These are phyloP conservation scores for Chaetomium strumarium DNA, from an alignment of 2,329 filamentous ascomycete genomes.

Conservation along the genomic window DNA sequence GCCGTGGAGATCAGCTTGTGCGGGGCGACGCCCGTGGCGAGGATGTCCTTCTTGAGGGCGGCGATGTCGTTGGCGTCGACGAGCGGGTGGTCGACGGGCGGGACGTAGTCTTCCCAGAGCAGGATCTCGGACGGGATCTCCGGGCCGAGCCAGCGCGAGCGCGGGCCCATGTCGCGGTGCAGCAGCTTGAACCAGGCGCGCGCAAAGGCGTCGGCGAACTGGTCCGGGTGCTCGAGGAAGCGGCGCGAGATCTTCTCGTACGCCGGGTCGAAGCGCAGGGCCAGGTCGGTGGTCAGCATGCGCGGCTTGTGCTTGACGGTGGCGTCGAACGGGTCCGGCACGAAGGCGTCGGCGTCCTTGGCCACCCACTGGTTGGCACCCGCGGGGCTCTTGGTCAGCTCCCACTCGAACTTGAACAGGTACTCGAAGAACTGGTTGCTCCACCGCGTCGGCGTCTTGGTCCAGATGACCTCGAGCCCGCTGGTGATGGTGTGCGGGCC, in stretches of 20 bases:
- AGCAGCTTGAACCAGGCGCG: constrained; percentile 80
- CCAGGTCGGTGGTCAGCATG: constrained; percentile 72
- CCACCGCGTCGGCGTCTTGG: constrained; percentile 69
- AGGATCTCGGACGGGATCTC: constrained; percentile 65
- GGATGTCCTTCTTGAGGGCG: constrained; percentile 62
- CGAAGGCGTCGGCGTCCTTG: constrained; percentile 59
- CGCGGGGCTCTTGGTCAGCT: constrained; percentile 66
- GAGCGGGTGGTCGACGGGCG: constrained; percentile 49
- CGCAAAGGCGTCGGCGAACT: constrained; percentile 63
- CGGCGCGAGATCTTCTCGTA: constrained; percentile 72
- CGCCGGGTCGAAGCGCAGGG: constrained; percentile 62
- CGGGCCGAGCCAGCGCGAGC: constrained; percentile 64
- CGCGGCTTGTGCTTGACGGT: constrained; percentile 67
- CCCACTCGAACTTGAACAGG: constrained; percentile 74
- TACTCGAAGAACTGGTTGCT: constrained; percentile 69
- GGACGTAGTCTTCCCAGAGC: constrained; percentile 72
- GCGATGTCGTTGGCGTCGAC: constrained; percentile 58
- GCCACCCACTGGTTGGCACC: constrained; percentile 74
- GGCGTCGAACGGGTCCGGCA: constrained; percentile 65
- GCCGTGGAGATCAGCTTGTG: constrained; percentile 59
- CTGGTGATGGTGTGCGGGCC: constrained; percentile 69
- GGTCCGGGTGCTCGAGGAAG: constrained; percentile 62
- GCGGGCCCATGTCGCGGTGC: constrained; percentile 73
- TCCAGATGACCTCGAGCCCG: constrained; percentile 76
- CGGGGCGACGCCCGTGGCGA: constrained; percentile 54